Percentiles rank a stretch among this genome's conserved stretches.
These are phyloP conservation scores for Neurospora sp. DNA, from an alignment of 495 filamentous ascomycete genomes.

Conservation along the genomic window DNA sequence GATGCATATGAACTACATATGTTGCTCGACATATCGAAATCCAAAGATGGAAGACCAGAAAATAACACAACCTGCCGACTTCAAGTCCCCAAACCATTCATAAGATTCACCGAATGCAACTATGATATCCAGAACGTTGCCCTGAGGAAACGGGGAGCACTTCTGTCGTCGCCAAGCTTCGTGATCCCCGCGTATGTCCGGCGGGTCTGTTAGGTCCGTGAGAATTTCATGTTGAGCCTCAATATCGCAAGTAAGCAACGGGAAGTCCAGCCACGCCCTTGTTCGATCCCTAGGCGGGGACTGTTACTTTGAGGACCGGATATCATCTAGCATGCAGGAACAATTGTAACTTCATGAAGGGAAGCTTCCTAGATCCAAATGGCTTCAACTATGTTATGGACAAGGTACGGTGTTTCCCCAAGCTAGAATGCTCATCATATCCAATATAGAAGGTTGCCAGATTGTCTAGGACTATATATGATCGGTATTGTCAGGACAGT, in stretches of 20 bases:
- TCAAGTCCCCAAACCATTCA: background rate
- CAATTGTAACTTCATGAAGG: conserved; percentile 9
- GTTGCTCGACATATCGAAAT: background rate
- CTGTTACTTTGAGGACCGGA: background rate
- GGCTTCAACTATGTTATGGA: background rate
- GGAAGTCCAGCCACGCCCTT: background rate
- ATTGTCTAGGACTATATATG: background rate
- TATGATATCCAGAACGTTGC: background rate
- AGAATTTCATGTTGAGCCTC: background rate
- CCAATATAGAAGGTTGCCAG: background rate
- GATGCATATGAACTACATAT: background rate
- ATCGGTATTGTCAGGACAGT: background rate
- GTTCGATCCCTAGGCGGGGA: background rate
- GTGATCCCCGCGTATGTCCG: background rate
- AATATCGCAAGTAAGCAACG: background rate
- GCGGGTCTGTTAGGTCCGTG: background rate
- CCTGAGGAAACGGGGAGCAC: background rate
- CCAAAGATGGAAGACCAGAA: background rate
- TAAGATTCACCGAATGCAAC: background rate
- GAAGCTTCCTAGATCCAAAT: background rate
- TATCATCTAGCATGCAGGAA: conserved; percentile 13
- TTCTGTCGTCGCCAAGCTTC: background rate
- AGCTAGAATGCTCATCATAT: background rate
- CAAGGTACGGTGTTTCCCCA: background rate
- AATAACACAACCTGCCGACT: background rate